phyloP scores from a whole-genome alignment of 2,329 filamentous ascomycete species.

The Didymella lethalis region DNA sequence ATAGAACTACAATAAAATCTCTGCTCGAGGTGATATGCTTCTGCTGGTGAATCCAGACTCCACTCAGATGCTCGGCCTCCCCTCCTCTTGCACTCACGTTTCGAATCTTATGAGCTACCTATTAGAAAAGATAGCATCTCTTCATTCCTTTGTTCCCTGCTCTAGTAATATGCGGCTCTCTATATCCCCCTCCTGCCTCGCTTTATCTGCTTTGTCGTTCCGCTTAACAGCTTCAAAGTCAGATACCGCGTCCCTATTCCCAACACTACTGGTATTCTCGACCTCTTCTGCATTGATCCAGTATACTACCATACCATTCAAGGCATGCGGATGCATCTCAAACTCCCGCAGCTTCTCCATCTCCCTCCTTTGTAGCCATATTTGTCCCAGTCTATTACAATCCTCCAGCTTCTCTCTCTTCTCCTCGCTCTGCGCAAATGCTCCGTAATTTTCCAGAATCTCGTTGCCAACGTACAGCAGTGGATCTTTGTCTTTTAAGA shows the following conservation, averaged over 20 bases:
- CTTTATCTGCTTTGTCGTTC: background rate
- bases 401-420: slow-evolving; percentile 36
- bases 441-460: slow-evolving; percentile 41
- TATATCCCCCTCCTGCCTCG: background rate
- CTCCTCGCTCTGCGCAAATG: slow-evolving; percentile 35
- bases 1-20: background rate
- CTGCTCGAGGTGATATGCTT: too few species aligned
- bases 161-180: background rate
- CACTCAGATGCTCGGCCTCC: too few species aligned
- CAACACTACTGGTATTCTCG: background rate
- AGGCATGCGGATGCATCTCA: slow-evolving; percentile 41
- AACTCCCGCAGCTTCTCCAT: slow-evolving; percentile 35
- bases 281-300: slow-evolving; percentile 13
- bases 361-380: slow-evolving; percentile 32
- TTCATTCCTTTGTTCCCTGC: background rate
- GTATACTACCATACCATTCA: slow-evolving; percentile 47
- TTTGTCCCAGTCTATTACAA: slow-evolving; percentile 41
- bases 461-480: slow-evolving; percentile 49
- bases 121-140: background rate
- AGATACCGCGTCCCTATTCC: background rate
- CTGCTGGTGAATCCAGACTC: too few species aligned
- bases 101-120: background rate
- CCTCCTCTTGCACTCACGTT: background rate
- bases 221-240: background rate
- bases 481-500: slow-evolving; percentile 42